Conservation (phyloP, 148 eudicot genomes). For the Fagopyrum tataricum region DNA sequence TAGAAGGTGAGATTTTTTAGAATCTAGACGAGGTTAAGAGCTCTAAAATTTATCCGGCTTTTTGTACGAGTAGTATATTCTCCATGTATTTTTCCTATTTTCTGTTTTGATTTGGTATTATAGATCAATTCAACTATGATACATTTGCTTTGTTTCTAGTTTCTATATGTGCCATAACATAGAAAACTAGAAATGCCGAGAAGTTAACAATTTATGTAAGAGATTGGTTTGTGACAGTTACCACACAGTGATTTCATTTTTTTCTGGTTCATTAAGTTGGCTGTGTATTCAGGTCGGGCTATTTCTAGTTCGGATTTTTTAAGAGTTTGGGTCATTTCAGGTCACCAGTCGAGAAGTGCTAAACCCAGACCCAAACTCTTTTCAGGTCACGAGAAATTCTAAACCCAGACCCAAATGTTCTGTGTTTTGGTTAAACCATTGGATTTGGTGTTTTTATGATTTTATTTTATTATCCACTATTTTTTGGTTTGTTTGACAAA, state of each 20-base stretch:
- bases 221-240: neutral
- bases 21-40: neutral
- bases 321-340: too few species aligned
- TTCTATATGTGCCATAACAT: neutral
- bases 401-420: too few species aligned
- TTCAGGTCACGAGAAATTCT: too few species aligned
- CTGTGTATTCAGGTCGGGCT: too few species aligned
- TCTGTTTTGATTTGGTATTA: neutral
- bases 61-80: neutral
- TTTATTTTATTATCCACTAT: too few species aligned
- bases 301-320: too few species aligned
- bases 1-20: conserved; percentile 16
- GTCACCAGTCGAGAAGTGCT: too few species aligned
- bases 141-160: neutral
- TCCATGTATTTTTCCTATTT: conserved; percentile 3
- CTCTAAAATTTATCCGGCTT: conserved; percentile 1
- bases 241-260: neutral
- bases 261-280: neutral
- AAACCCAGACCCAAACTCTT: too few species aligned
- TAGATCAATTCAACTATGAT: conserved; percentile 2
- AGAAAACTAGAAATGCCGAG: neutral
- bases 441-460: too few species aligned
- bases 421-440: too few species aligned
- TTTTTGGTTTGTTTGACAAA: too few species aligned
- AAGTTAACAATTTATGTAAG: neutral